Evolutionary conservation across 2,329 filamentous ascomycete genomes (phyloP), one percentile per base, ranked within the genome.

Genomic region (Metarhizium sp.): DNA sequence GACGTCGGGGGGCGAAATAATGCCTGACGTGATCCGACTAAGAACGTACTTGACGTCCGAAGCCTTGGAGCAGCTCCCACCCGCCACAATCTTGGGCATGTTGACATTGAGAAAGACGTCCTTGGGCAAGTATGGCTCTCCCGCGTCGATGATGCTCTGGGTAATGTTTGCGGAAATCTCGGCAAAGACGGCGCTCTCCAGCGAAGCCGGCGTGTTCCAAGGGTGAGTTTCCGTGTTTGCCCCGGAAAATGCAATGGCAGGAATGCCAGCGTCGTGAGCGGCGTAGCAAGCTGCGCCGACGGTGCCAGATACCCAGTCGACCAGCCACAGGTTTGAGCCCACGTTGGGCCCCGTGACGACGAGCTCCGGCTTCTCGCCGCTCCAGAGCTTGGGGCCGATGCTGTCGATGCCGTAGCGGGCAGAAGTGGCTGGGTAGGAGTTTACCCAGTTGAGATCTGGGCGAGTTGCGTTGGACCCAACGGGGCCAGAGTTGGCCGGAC

Each of bases 101-200:
- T 89, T 89, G 61, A 89, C 84, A 60, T 88, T 89, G 36, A 89
- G 75, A 66, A 77, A 87, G 40, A 80, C 75, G 49, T 78, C 75
- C 0, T 71, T 62, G 0, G 86, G 85, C 3, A 89, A 73, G 63
- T 86, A 88, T 0, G 86, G 86, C 43, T 73, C 73, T 43, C 83
- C 83, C 0, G 78, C 74, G 1, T 67, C 73, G 32, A 86, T 64
- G 43, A 89, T 63, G 2, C 73, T 72, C 52, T 79, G 69, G 7
- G 82, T 84, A 6, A 89, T 64, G 30, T 77, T 80, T 13, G 78
- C 71, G 1, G 85, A 79, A 4, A 88, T 75, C 52, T 85, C 75
- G 3, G 81, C 83, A 61, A 89, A 89, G n/a, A 88, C 67, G 13
- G 70, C 66, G 67, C 78, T 80, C 59, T 80, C 77, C 10, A 69